Evolutionary conservation across 2,329 filamentous ascomycete genomes (phyloP), one percentile per base, ranked within the genome.

Genomic region (Arthroderma sp.): DNA sequence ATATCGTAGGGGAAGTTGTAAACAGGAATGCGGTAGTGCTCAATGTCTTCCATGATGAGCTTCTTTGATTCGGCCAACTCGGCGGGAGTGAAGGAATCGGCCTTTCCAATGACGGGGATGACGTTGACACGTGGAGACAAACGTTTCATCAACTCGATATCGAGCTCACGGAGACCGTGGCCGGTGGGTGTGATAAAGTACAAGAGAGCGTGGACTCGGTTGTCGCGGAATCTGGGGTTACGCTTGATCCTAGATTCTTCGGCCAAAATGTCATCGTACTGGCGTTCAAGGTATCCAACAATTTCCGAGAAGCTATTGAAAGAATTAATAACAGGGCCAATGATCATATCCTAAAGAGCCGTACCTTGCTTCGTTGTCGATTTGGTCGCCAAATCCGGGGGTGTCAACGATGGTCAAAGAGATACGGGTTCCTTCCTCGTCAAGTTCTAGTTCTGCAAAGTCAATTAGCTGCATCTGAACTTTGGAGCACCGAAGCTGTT

Each of bases 1-100:
- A 98, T 94, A 58, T 98, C 91, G 72, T 98, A 98, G 41, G 91
- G 91, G 75, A 98, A 98, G 78, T 98, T 98, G 78, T 98, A 98
- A 53, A 98, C 89, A 39, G 91, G 91, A 57, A 98, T 98, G 63
- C 91, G 84, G 74, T 98, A 98, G 70, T 98, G 91, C 71, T 98
- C 91, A 57, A 98, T 98, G 64, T 98, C 91, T 74, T 98, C 91
- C 91, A 98, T 98, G 61, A 98, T 88, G 50, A 98, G 78, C 77
- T 96, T 98, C 80, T 98, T 98, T 55, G 89, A 96, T 70, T 98
- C 91, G 55, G 91, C 91, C 52, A 98, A 77, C 72, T 98, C 91
- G 55, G 85, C 83, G 34, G 91, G 91, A 46, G 91, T 98, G 51
- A 98, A 81, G 22, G 91, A 94, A 66, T 98, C 91, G 63, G 91